Evolutionary conservation across 768 basidiomycete genomes (phyloP).

Genomic region (Mycena vitilis): DNA sequence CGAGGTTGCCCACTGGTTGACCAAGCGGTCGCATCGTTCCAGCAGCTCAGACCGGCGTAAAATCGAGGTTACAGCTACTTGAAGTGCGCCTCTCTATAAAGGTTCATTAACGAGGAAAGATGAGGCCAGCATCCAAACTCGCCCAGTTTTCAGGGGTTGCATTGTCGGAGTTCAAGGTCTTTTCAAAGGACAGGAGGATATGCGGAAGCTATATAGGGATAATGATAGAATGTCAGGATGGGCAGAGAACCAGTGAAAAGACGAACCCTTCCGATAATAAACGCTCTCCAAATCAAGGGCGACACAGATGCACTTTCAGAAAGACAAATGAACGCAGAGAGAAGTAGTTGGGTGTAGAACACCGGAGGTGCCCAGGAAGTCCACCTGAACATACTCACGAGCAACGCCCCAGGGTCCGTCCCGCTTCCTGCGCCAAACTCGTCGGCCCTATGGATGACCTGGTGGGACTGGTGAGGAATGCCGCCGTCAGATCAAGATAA

Average conservation of each 20-base stretch:
- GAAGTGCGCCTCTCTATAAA: slow-evolving; percentile 54
- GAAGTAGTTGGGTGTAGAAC: slow-evolving; percentile 76
- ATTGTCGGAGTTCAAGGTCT: slow-evolving; percentile 63
- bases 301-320: slow-evolving; percentile 58
- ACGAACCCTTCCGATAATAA: slow-evolving; percentile 78
- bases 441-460: slow-evolving; percentile 71
- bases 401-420: slow-evolving; percentile 60
- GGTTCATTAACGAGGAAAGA: slow-evolving; percentile 14
- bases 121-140: slow-evolving; percentile 34
- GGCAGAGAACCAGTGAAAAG: slow-evolving; percentile 1
- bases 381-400: slow-evolving; percentile 70
- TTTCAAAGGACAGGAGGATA: slow-evolving; percentile 67
- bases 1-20: slow-evolving; percentile 47
- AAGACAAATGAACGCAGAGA: slow-evolving; percentile 72
- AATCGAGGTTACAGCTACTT: slow-evolving; percentile 60
- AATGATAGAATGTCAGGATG: slow-evolving; percentile 4
- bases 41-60: slow-evolving; percentile 67
- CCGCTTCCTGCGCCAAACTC: slow-evolving; percentile 74
- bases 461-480: slow-evolving; percentile 7
- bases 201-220: slow-evolving; percentile 64
- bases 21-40: slow-evolving; percentile 61
- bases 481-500: slow-evolving; percentile 2
- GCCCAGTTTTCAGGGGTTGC: slow-evolving; percentile 71
- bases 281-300: slow-evolving; percentile 72
- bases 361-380: slow-evolving; percentile 71